phyloP scores from a whole-genome alignment of 192 early-diverging fungal species.

The Coemansia sp. region DNA sequence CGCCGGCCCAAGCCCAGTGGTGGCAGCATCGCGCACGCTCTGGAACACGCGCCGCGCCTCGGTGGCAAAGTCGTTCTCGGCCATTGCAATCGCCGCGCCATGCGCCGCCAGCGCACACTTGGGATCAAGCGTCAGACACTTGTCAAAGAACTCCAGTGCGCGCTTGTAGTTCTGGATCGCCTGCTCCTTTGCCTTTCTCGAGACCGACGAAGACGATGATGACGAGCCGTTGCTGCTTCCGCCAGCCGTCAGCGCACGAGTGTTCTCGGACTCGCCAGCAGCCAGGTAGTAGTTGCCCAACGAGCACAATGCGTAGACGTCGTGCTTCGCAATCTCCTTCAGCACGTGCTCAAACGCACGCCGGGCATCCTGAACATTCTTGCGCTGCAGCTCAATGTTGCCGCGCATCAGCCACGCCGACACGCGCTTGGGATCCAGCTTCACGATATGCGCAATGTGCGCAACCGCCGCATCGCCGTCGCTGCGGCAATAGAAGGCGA shows the following conservation, averaged over 20 bases:
- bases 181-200: constrained; percentile 24
- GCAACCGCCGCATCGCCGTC: constrained; percentile 62
- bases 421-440: constrained; percentile 61
- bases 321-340: constrained; percentile 72
- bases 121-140: constrained; percentile 67
- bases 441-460: constrained; percentile 63
- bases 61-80: constrained; percentile 62
- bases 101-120: constrained; percentile 78
- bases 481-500: constrained; percentile 57
- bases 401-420: constrained; percentile 76
- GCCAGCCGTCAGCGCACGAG: not conserved
- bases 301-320: constrained; percentile 74
- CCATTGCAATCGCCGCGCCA: constrained; percentile 82
- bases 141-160: constrained; percentile 81
- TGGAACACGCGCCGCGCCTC: constrained; percentile 70
- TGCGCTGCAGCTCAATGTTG: constrained; percentile 60
- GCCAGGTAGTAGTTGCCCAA: constrained; percentile 80
- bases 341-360: constrained; percentile 78
- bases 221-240: not conserved
- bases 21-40: constrained; percentile 61
- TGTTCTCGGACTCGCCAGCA: constrained; percentile 57
- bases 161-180: constrained; percentile 58
- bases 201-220: constrained; percentile 8
- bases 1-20: constrained; percentile 32
- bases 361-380: constrained; percentile 65